phyloP scores from a whole-genome alignment of 305 asterid species.

The Rubia peregrina region DNA sequence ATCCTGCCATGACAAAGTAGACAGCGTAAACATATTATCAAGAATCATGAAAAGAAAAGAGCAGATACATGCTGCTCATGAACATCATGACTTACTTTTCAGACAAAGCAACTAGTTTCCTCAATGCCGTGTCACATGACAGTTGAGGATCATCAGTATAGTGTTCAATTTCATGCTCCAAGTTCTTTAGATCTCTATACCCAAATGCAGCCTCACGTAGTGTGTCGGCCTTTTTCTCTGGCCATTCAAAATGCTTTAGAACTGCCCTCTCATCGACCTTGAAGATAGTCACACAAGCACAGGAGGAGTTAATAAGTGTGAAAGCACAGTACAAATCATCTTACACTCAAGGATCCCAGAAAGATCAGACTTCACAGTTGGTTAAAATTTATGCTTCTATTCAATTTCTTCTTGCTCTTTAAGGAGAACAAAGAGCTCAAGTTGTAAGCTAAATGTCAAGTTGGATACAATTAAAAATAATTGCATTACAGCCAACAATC shows the following conservation, averaged over 20 bases:
- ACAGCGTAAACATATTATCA: background rate
- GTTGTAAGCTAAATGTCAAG: background rate
- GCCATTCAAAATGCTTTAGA: conserved; percentile 94
- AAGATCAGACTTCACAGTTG: background rate
- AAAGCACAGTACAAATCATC: background rate
- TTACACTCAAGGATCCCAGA: conserved; percentile 3
- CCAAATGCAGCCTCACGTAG: conserved; percentile 91
- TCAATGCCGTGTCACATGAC: conserved; percentile 66
- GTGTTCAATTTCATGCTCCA: conserved; percentile 64
- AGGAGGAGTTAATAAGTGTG: conserved; percentile 13
- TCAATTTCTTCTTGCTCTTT: background rate
- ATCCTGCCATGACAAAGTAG: conserved; percentile 33
- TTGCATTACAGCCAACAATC: background rate
- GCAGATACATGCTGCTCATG: background rate
- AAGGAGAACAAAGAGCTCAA: background rate
- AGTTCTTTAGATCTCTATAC: conserved; percentile 68
- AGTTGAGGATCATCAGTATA: conserved; percentile 58
- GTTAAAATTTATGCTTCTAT: conserved; percentile 1
- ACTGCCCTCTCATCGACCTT: conserved; percentile 98
- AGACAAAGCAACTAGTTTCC: conserved; percentile 74
- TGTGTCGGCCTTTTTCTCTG: conserved; percentile 91
- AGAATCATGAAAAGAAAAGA: background rate
- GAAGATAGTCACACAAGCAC: conserved; percentile 14
- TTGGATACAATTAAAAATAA: background rate
- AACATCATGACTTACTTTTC: conserved; percentile 47